Percentiles rank a stretch among this genome's conserved stretches.
phyloP scores from a whole-genome alignment of 345 rosid genomes.

The Dipteronia sinensis region DNA sequence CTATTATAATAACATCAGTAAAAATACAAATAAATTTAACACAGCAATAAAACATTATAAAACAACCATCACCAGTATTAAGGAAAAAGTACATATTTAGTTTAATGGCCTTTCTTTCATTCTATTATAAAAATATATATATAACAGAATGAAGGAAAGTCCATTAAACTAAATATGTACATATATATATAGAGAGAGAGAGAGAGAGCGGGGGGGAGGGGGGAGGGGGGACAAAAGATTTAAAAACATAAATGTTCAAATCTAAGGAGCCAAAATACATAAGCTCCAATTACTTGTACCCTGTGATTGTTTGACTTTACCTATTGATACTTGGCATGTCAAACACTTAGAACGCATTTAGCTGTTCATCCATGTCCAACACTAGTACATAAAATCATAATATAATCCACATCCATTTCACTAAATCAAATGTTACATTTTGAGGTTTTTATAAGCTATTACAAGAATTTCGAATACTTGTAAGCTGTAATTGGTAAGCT shows the following conservation, averaged over 20 bases:
- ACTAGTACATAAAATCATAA: background rate
- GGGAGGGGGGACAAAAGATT: too few species aligned
- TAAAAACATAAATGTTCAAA: background rate
- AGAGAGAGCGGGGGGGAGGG: too few species aligned
- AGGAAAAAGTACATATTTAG: background rate
- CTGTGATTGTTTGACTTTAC: background rate
- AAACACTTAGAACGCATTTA: background rate
- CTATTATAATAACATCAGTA: slow-evolving; percentile 37
- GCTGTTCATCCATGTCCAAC: background rate
- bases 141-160: too few species aligned
- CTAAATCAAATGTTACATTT: background rate
- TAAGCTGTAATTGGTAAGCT: background rate
- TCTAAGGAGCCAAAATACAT: background rate
- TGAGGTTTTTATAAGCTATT: background rate
- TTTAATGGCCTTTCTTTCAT: background rate
- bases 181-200: background rate
- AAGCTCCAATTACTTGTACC: background rate
- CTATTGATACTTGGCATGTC: background rate
- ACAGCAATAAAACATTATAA: background rate
- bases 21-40: background rate
- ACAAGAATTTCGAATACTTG: background rate
- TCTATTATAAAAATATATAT: too few species aligned
- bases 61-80: background rate
- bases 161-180: too few species aligned
- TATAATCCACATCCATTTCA: background rate